Evolutionary conservation across 805 yeast genomes (phyloP).

Genomic region (Yamadazyma laniorum): DNA sequence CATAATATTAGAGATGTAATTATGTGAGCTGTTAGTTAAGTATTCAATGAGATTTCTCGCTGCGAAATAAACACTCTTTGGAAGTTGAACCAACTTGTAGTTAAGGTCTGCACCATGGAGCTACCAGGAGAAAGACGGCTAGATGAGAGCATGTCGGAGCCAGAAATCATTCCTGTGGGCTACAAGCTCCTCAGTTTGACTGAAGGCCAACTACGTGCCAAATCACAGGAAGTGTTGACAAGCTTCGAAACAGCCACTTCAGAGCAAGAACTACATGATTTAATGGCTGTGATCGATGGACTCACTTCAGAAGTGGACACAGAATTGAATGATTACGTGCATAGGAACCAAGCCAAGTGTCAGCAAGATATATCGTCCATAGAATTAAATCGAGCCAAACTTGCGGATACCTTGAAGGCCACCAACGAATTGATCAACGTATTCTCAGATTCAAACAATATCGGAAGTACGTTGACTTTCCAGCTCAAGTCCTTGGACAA

Average conservation of each 20-base stretch:
- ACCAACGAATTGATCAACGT: constrained; percentile 56
- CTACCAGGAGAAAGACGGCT: no score
- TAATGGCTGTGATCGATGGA: constrained; percentile 28
- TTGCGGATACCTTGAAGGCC: constrained; percentile 56
- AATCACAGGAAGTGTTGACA: constrained; percentile 1
- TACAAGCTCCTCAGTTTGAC: constrained; percentile 2
- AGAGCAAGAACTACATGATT: constrained; percentile 26
- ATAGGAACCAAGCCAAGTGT: constrained; percentile 26
- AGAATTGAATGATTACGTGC: constrained; percentile 24
- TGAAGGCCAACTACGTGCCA: constrained; percentile 1
- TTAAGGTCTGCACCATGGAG: no score
- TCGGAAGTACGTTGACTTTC: constrained; percentile 66
- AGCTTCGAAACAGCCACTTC: constrained; percentile 19
- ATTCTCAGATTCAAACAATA: constrained; percentile 58
- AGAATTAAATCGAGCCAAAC: constrained; percentile 60
- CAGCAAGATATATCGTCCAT: constrained; percentile 43
- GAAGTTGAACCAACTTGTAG: background rate
- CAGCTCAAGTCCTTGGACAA: constrained; percentile 67
- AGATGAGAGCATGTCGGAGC: no score
- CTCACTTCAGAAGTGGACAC: constrained; percentile 23
- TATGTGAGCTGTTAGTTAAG: no score
- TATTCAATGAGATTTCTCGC: no score
- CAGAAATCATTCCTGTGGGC: constrained; percentile 1
- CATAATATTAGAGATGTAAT: constrained; percentile 11
- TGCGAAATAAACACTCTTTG: background rate